Evolutionary conservation across 2,329 filamentous ascomycete genomes (phyloP), one percentile per base, ranked within the genome.

Genomic region (Phoma sp.): DNA sequence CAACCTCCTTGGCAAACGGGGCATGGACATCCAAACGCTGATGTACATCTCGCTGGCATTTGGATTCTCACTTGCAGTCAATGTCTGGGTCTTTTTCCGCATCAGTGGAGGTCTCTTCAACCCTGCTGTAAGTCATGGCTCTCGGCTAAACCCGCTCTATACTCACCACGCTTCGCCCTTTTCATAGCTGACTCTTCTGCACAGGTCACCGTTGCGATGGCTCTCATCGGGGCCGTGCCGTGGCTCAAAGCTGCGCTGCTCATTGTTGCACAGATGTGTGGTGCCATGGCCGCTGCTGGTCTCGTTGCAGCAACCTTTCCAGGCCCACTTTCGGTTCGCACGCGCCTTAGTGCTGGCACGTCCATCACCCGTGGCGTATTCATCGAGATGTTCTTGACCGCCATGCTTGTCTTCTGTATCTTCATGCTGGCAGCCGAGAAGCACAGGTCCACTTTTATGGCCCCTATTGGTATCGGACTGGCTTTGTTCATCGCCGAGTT

Each of bases 361-460:
- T 79, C 78, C 1, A 63, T 80, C 22, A 72, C 69, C 22, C 77
- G 76, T 32, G 80, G 80, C 12, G 62, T 82, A 3, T 82, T 75
- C 63, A 81, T 82, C 49, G 80, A 82, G 58, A 80, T 81, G 77
- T 78, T 82, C 50, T 68, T 81, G 35, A 82, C 80, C 2, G 75
- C 77, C n/a, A 66, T 77, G 62, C 74, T 82, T 17, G 74, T 82
- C 56, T 80, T 82, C 60, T 77, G 77, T 44, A 82, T 82, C 55
- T 80, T 77, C 62, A 78, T 78, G 75, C 60, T 78, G 31, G 76
- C 76, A 21, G 75, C 72, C 6, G 76, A 78, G 60, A 78, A 77
- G 58, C 74, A 76, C 57, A 70, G 68, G 43, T 72, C 70, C 7
- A 77, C 75, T 1, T 77, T 76, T 44, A 61, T 77, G 2, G 75